phyloP scores from a whole-genome alignment of 2,329 filamentous ascomycete genomes.

The Microsporum ferrugineum region DNA sequence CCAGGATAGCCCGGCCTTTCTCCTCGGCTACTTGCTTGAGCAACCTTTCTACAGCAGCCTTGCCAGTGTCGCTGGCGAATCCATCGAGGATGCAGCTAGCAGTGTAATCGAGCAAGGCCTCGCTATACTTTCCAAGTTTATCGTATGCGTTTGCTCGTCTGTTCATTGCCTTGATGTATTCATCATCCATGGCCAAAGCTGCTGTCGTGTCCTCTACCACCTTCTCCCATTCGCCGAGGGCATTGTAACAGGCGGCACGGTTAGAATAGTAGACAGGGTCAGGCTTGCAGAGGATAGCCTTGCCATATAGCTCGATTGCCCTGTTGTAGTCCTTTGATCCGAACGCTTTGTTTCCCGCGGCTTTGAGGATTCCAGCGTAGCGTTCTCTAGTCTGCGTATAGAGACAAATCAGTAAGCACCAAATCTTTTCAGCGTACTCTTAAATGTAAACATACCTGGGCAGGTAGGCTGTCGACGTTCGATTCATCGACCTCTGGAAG shows the following conservation, averaged over 20 bases:
- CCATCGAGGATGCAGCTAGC: conserved; percentile 98
- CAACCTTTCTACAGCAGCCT: conserved; percentile 79
- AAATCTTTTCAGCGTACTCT: neutral
- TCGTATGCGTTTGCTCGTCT: conserved; percentile 94
- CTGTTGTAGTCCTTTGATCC: conserved; percentile 85
- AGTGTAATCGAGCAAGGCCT: conserved; percentile 93
- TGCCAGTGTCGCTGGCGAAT: conserved; percentile 83
- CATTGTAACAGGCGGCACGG: conserved; percentile 93
- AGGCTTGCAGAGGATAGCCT: conserved; percentile 92
- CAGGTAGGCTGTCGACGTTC: conserved; percentile 37
- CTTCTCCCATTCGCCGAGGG: conserved; percentile 83
- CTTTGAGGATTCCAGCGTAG: conserved; percentile 84
- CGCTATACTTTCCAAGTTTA: conserved; percentile 78
- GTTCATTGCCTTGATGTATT: conserved; percentile 97
- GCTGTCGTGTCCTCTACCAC: conserved; percentile 95
- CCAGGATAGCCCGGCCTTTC: conserved; percentile 82
- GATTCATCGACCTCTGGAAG: conserved; percentile 52
- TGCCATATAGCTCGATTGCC: conserved; percentile 88
- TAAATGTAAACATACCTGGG: conserved; percentile 30
- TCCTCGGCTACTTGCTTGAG: conserved; percentile 94
- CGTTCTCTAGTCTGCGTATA: conserved; percentile 61
- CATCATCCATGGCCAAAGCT: conserved; percentile 80
- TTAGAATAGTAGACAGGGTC: conserved; percentile 99
- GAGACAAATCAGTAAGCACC: neutral
- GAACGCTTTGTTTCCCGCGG: conserved; percentile 91